Evolutionary conservation across 2,329 filamentous ascomycete genomes (phyloP), one percentile per base, ranked within the genome.

Genomic region (Ascocoryne sarcoides): DNA sequence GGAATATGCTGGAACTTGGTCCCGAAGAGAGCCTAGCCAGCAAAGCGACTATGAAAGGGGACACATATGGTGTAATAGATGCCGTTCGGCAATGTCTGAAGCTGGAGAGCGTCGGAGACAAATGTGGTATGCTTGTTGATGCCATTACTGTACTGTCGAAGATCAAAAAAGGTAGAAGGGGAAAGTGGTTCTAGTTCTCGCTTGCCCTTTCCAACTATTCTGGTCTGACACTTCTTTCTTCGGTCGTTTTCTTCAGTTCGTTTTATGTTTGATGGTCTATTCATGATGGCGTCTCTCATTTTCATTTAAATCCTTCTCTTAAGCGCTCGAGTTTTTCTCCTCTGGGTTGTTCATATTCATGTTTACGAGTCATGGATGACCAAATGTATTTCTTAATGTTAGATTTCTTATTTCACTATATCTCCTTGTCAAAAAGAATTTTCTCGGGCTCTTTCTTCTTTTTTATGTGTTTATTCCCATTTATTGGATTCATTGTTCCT

Each of bases 101-200:
- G 50, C 55, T 54, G 31, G 73, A 76, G 37, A 70, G 68, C 28
- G 55, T 68, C 3, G 71, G 69, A 4, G 62, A 63, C 15, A 62
- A 65, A 36, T 75, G 64, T 49, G 65, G 68, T 34, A 53, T 76
- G 36, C 69, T 72, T 32, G 63, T 70, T 17, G 74, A 79, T 50
- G 70, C 73, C 5, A 62, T 73, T 3, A 60, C 65, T 2, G 73
- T 76, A 37, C 49, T 79, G 48, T 65, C 60, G 49, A 71, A 66
- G 50, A 54, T 79, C 38, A 69, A 73, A 49, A 65, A 69, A 46
- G 61, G 64, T 1, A 60, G 55, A 7, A 61, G 61, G 39, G 58
- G 60, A 52, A 65, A 61, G 44, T 65, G 66, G 59, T 69, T 69
- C 49, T 69, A 40, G 17, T 17, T 37, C 10, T 26, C 23, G 7